Evolutionary conservation across 2,329 filamentous ascomycete species (phyloP).

Genomic region (Alternaria postmessia): DNA sequence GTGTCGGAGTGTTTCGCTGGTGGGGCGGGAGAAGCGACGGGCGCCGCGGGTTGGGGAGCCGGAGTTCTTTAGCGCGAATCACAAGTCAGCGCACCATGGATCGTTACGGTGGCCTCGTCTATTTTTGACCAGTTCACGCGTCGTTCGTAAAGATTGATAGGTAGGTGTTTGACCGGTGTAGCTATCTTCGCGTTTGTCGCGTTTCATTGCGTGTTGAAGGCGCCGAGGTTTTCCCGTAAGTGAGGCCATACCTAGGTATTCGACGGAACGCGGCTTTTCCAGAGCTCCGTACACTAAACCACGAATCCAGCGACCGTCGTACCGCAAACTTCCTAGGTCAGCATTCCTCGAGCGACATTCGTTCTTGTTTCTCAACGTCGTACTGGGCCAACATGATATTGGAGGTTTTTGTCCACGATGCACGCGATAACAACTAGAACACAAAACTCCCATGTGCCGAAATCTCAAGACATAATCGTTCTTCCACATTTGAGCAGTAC

Average conservation of each 20-base stretch:
- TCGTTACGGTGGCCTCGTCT: slow-evolving; percentile 8
- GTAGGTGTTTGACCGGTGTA: slow-evolving; percentile 3
- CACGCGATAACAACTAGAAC: neutral
- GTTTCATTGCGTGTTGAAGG: slow-evolving; percentile 3
- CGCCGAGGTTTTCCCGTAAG: slow-evolving; percentile 4
- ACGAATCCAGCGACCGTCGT: too few species aligned
- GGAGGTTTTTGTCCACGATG: neutral
- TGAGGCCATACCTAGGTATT: neutral
- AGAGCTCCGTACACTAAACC: neutral
- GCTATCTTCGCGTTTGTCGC: slow-evolving; percentile 20
- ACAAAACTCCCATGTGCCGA: neutral
- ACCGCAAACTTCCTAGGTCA: too few species aligned
- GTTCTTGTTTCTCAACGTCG: too few species aligned
- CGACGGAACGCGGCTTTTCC: neutral
- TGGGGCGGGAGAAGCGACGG: slow-evolving; percentile 7
- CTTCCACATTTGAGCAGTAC: neutral
- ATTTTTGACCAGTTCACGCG: slow-evolving; percentile 11
- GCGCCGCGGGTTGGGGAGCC: slow-evolving; percentile 14
- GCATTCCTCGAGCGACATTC: too few species aligned
- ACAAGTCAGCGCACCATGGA: neutral
- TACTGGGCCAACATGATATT: neutral
- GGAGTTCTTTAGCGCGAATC: slow-evolving; percentile 5
- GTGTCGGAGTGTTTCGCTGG: slow-evolving; percentile 10
- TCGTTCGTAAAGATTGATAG: slow-evolving; percentile 16
- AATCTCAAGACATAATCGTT: neutral